Conservation (phyloP, 306 rosid species). For the Medicago lupulina region DNA sequence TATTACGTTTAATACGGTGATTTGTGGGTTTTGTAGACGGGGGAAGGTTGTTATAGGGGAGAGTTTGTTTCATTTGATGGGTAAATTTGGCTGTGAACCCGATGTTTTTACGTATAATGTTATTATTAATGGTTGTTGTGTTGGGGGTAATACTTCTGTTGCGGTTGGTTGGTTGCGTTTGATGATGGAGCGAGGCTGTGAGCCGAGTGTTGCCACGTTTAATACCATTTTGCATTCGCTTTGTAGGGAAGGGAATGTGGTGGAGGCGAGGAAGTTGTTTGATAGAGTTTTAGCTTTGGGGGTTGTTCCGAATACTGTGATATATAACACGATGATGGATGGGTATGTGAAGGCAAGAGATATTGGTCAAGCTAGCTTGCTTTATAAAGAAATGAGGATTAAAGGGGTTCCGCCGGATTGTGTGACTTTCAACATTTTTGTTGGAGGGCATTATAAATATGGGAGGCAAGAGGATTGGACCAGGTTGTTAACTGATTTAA, state of each 20-base stretch:
- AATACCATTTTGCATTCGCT: slow-evolving; percentile 22
- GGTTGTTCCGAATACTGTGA: not conserved
- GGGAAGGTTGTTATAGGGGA: slow-evolving; percentile 20
- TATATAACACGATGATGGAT: slow-evolving; percentile 29
- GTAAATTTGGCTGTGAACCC: slow-evolving; percentile 2
- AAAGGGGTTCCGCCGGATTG: slow-evolving; percentile 29
- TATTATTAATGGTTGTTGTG: slow-evolving; percentile 24
- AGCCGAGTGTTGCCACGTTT: slow-evolving; percentile 8
- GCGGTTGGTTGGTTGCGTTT: not conserved
- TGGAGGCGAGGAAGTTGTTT: slow-evolving; percentile 26
- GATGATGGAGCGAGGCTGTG: slow-evolving; percentile 9
- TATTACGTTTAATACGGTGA: slow-evolving; percentile 12
- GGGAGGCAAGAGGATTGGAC: slow-evolving; percentile 21
- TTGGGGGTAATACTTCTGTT: slow-evolving; percentile 23
- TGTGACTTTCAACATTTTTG: slow-evolving; percentile 25
- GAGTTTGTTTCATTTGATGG: slow-evolving; percentile 31
- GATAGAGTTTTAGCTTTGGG: slow-evolving; percentile 23
- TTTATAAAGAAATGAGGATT: slow-evolving; percentile 29
- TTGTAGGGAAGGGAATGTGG: slow-evolving; percentile 32
- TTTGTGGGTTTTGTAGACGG: slow-evolving; percentile 24
- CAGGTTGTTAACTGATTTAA: not conserved
- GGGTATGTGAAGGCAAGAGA: slow-evolving; percentile 35
- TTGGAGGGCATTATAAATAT: slow-evolving; percentile 37
- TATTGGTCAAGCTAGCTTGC: slow-evolving; percentile 28
- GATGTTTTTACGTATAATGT: slow-evolving; percentile 25